Percentiles rank a stretch among this genome's conserved stretches.
Evolutionary conservation across 2,329 filamentous ascomycete genomes (phyloP).

Genomic region (Arthrobotrys megalospora): DNA sequence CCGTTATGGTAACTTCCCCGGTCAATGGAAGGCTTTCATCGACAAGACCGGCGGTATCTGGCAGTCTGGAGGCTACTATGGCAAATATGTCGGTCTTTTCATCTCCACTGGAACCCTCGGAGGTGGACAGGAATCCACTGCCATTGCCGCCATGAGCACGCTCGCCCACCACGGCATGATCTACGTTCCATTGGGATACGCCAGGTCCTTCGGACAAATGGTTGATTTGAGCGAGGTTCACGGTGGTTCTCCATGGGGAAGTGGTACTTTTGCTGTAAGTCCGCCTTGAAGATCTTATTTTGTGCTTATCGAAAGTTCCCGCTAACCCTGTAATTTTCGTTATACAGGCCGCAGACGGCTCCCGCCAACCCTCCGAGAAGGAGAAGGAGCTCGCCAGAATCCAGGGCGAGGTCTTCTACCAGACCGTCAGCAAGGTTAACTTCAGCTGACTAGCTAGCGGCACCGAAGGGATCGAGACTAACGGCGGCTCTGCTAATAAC

Average conservation of each 20-base stretch:
- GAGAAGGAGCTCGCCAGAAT: conserved; percentile 85
- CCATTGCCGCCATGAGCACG: conserved; percentile 84
- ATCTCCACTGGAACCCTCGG: conserved; percentile 86
- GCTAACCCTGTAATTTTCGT: conserved; percentile 7
- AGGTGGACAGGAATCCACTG: conserved; percentile 94
- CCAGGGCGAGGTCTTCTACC: conserved; percentile 90
- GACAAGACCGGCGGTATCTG: conserved; percentile 91
- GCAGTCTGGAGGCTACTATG: conserved; percentile 81
- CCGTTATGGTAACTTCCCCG: conserved; percentile 95
- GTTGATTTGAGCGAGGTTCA: conserved; percentile 82
- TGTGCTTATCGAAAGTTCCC: conserved; percentile 39
- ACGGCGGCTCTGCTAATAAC: conserved; percentile 41
- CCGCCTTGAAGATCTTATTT: conserved; percentile 24
- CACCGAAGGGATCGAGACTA: conserved; percentile 64
- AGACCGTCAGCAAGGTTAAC: conserved; percentile 79
- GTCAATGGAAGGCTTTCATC: conserved; percentile 95
- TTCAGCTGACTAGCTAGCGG: conserved; percentile 82
- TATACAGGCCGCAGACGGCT: conserved; percentile 77
- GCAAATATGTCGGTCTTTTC: conserved; percentile 94
- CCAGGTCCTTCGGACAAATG: conserved; percentile 80
- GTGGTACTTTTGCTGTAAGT: conserved; percentile 85
- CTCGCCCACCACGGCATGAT: conserved; percentile 93
- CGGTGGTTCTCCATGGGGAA: conserved; percentile 92
- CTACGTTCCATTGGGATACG: conserved; percentile 96
- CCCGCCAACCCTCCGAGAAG: conserved; percentile 80